Percentiles rank a stretch among this genome's conserved stretches.
phyloP scores from a whole-genome alignment of 805 yeast species.

The Priceomyces fermenticarens region DNA sequence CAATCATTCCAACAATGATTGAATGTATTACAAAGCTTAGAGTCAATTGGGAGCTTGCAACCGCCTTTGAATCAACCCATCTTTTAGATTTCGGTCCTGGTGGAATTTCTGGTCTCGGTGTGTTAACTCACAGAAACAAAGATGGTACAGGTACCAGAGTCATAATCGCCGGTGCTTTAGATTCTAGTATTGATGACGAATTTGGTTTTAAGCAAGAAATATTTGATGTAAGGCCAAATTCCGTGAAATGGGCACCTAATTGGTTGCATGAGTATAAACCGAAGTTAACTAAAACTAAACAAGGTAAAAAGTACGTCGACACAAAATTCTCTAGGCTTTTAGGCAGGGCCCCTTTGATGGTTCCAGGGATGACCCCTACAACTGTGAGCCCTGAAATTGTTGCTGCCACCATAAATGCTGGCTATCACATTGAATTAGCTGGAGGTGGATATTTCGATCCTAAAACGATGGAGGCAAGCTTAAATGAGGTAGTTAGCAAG shows the following conservation, averaged over 20 bases:
- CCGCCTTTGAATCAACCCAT: constrained; percentile 79
- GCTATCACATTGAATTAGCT: constrained; percentile 95
- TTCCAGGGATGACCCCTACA: constrained; percentile 99
- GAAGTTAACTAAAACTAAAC: constrained; percentile 67
- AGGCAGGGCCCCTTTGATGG: constrained; percentile 94
- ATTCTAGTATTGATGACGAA: constrained; percentile 67
- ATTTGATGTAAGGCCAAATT: constrained; percentile 63
- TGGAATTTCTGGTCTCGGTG: constrained; percentile 95
- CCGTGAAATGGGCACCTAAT: constrained; percentile 79
- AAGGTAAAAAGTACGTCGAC: constrained; percentile 79
- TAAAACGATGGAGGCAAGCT: constrained; percentile 65
- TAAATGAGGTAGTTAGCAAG: constrained; percentile 62
- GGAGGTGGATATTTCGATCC: constrained; percentile 98
- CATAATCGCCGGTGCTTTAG: constrained; percentile 90
- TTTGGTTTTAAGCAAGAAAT: constrained; percentile 95
- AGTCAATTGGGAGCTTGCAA: constrained; percentile 93
- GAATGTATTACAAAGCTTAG: constrained; percentile 84
- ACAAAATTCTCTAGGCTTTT: constrained; percentile 90
- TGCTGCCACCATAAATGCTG: constrained; percentile 91
- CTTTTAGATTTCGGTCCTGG: constrained; percentile 98
- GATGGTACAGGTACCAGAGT: constrained; percentile 98
- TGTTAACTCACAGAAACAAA: constrained; percentile 92
- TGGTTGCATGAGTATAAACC: constrained; percentile 92
- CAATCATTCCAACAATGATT: constrained; percentile 66
- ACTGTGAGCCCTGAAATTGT: constrained; percentile 94